Evolutionary conservation across 441 rosid species (phyloP), one percentile per base, ranked within the genome.

Genomic region (Mallotus repandus): DNA sequence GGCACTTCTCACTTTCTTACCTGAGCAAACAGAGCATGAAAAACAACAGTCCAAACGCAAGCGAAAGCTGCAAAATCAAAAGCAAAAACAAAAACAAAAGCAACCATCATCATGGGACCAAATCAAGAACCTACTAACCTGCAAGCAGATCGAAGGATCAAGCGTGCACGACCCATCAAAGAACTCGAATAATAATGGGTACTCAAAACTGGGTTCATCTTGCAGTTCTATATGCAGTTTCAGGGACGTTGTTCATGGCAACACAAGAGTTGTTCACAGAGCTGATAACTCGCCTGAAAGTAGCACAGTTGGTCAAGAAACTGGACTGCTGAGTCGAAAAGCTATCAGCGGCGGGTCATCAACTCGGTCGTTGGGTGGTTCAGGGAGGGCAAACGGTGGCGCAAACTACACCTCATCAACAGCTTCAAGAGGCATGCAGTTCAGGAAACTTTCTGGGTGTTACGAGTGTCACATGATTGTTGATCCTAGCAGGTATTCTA

Each of bases 361-460:
- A 19, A 72, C 85, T 72, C 78, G 90, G 81, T 85, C 96, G 43
- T 56, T 83, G 57, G 68, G 86, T 38, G 83, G 84, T 63, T 81
- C 93, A 12, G 78, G 84, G 41, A 87, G 91, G 81, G 75, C 91
- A 77, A 87, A 76, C 56, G 71, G 76, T 12, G 76, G 82, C 6
- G 77, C 64, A 7, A 63, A 77, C 5, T 77, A 72, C 63, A 63
- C 76, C 9, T 78, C 71, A 74, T 29, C 86, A 1, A 67, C 86
- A 21, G 84, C 95, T 41, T 89, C 93, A 12, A 89, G 89, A 74
- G 91, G 86, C 85, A 89, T 91, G 89, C 99, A 93, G 72, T 89
- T 95, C 73, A 84, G 99, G 76, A 95, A 91, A 80, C 97, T 95
- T 77, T 95, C 99, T 43, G 95, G 99, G 53, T 95, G 99, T 69